These are phyloP conservation scores for Prunus armeniaca DNA, from an alignment of 306 rosid genomes.

Conservation along the genomic window DNA sequence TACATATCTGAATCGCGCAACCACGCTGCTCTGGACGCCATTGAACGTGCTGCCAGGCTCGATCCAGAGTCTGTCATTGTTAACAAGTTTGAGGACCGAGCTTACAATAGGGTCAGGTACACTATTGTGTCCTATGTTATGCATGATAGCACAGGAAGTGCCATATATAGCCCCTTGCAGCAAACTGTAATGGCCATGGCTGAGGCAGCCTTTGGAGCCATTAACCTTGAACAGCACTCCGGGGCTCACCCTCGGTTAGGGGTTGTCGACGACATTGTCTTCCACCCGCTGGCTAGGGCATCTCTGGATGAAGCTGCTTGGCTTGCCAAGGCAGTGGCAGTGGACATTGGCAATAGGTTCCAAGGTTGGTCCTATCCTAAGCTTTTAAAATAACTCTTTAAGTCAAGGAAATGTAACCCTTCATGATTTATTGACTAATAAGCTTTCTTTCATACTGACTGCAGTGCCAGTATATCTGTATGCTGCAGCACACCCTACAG, in stretches of 20 bases:
- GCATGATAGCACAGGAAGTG: conserved; percentile 55
- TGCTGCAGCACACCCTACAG: conserved; percentile 82
- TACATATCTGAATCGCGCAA: conserved; percentile 70
- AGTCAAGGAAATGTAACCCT: neutral
- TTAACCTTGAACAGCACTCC: conserved; percentile 63
- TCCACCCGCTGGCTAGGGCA: conserved; percentile 70
- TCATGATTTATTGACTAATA: neutral
- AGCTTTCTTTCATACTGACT: neutral
- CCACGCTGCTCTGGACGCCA: conserved; percentile 48
- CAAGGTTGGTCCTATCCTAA: conserved; percentile 40
- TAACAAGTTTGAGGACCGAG: conserved; percentile 53
- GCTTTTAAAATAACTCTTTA: no score
- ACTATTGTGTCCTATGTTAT: conserved; percentile 65
- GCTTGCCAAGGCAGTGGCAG: conserved; percentile 72
- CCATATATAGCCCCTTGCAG: conserved; percentile 75
- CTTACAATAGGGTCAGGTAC: conserved; percentile 67
- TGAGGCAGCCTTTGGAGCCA: conserved; percentile 60
- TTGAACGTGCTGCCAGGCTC: conserved; percentile 57
- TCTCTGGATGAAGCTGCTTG: conserved; percentile 75
- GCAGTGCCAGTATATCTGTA: conserved; percentile 87
- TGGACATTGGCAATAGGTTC: conserved; percentile 63
- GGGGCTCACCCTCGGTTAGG: conserved; percentile 88
- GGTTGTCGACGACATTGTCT: conserved; percentile 73
- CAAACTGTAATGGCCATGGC: conserved; percentile 65
- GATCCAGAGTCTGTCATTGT: conserved; percentile 59